Percentiles rank a stretch among this genome's conserved stretches.
Conservation (phyloP, 2,329 filamentous ascomycete genomes). For the Colletotrichum sp. region DNA sequence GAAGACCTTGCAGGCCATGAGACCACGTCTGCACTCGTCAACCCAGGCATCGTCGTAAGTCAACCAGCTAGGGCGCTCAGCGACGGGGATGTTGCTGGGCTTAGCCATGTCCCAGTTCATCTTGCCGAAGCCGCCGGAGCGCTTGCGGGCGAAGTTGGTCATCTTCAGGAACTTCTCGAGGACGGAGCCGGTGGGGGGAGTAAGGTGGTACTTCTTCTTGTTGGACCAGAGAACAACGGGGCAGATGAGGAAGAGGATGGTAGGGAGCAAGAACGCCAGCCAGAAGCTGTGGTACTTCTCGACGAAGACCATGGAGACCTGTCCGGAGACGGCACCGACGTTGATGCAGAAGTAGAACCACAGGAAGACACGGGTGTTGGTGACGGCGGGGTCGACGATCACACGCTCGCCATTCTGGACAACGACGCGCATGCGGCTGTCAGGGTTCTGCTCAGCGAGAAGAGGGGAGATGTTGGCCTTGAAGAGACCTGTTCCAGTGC, state of each 20-base stretch:
- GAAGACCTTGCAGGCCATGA: slow-evolving; percentile 74
- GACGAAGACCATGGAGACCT: slow-evolving; percentile 72
- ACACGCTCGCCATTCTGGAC: slow-evolving; percentile 67
- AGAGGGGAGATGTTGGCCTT: slow-evolving; percentile 80
- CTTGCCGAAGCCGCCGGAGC: slow-evolving; percentile 66
- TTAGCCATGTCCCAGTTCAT: slow-evolving; percentile 73
- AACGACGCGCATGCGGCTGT: slow-evolving; percentile 62
- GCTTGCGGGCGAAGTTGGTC: slow-evolving; percentile 65
- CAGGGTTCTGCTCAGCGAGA: slow-evolving; percentile 72
- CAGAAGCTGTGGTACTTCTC: slow-evolving; percentile 81
- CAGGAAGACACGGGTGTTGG: slow-evolving; percentile 71
- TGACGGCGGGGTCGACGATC: slow-evolving; percentile 73
- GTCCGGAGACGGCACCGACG: slow-evolving; percentile 64
- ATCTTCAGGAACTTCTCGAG: slow-evolving; percentile 70
- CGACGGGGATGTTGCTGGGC: slow-evolving; percentile 64
- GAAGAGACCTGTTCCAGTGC: slow-evolving; percentile 78
- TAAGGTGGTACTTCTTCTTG: slow-evolving; percentile 64
- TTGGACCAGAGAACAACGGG: slow-evolving; percentile 66
- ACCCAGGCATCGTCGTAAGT: slow-evolving; percentile 86
- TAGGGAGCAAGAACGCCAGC: slow-evolving; percentile 73
- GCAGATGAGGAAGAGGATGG: slow-evolving; percentile 65
- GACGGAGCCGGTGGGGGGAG: slow-evolving; percentile 75
- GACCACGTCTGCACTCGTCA: slow-evolving; percentile 75
- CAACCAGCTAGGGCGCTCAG: slow-evolving; percentile 72
- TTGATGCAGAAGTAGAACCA: slow-evolving; percentile 68